Conservation (phyloP, 2,329 filamentous ascomycete genomes). For the Trichoderma cornu-damae region DNA sequence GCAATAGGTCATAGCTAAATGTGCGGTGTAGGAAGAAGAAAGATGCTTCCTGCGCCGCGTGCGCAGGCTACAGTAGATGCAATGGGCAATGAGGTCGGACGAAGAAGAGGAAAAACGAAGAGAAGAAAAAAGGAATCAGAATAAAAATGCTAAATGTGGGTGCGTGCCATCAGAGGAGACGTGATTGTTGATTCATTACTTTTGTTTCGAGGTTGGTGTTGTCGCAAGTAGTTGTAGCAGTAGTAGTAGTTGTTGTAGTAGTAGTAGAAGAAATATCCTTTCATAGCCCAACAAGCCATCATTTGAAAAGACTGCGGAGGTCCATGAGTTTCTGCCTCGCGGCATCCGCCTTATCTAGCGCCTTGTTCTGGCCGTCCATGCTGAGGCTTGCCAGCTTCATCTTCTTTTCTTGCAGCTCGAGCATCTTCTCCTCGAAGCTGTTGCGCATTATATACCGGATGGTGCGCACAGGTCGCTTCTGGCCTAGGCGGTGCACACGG, state of each 20-base stretch:
- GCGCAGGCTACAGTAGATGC: background rate
- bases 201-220: background rate
- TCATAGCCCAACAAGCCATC: slow-evolving; percentile 15
- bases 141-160: background rate
- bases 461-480: slow-evolving; percentile 82
- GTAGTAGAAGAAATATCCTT: too few relatives aligned
- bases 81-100: too few relatives aligned
- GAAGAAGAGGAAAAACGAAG: background rate
- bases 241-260: too few relatives aligned
- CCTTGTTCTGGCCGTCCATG: slow-evolving; percentile 60
- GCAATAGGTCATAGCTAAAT: too few relatives aligned
- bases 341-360: slow-evolving; percentile 46
- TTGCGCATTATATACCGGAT: slow-evolving; percentile 82
- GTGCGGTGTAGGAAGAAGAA: background rate
- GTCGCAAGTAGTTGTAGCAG: too few relatives aligned
- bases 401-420: slow-evolving; percentile 86
- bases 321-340: slow-evolving; percentile 60
- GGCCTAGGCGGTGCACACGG: slow-evolving; percentile 84
- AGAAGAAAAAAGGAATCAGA: background rate
- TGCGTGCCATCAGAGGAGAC: background rate
- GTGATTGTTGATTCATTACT: background rate
- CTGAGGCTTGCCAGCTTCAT: slow-evolving; percentile 82
- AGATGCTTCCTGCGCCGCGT: background rate
- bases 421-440: slow-evolving; percentile 93
- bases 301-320: slow-evolving; percentile 55